Conservation (phyloP, 2,329 filamentous ascomycete species). For the Fusarium kyushuense region DNA sequence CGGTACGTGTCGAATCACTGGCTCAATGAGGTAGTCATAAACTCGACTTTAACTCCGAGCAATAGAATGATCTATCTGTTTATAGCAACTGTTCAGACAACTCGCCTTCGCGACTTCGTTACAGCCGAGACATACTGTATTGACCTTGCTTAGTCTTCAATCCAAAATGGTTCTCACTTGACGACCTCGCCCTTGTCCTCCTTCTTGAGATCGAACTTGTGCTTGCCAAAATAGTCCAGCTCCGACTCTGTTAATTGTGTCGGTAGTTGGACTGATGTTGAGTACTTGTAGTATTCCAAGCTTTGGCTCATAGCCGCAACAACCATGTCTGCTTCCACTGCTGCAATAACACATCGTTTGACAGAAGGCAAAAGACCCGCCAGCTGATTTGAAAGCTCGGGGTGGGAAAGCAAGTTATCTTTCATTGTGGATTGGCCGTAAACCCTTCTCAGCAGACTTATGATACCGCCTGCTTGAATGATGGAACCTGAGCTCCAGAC, state of each 20-base stretch:
- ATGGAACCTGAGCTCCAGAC: constrained; percentile 1
- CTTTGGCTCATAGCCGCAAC: not conserved
- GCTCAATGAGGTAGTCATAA: not conserved
- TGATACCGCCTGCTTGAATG: not conserved
- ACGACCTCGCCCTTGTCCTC: not conserved
- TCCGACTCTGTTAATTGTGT: not conserved
- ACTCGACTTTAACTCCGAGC: not conserved
- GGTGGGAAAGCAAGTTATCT: not conserved
- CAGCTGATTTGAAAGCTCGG: rapidly evolving
- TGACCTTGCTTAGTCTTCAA: not conserved
- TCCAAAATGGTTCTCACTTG: not conserved
- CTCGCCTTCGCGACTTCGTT: not conserved
- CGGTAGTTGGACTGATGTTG: not conserved
- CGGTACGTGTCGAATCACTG: not conserved
- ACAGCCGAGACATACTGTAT: not conserved
- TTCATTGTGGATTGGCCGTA: not conserved
- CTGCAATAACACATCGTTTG: not conserved
- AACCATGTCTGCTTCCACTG: not conserved
- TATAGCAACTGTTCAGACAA: too few species aligned
- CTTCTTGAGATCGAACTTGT: not conserved
- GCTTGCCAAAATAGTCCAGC: not conserved
- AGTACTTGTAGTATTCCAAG: constrained; percentile 9
- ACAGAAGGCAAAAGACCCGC: not conserved
- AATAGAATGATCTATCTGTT: too few species aligned
- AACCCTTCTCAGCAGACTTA: not conserved